Evolutionary conservation across 2,329 filamentous ascomycete species (phyloP), one percentile per base, ranked within the genome.

Genomic region (Chaetothyriales sp.): DNA sequence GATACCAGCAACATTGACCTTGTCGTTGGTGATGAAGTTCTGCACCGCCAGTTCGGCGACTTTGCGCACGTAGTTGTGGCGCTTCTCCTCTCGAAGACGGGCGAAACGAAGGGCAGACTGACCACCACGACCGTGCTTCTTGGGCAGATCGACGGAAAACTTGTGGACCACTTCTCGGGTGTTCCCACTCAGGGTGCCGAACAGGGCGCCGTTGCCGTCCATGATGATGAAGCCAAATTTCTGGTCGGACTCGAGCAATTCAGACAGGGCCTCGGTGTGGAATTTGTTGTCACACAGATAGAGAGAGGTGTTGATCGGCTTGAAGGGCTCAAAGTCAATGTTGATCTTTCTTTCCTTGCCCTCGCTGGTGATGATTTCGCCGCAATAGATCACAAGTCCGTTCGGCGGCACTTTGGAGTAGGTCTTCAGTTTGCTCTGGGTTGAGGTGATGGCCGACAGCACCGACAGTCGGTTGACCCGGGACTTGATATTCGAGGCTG

Each of bases 201-300:
- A 98, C 26, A 98, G 81, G 44, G 92, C 86, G 62, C 92, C 93
- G 71, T 98, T 98, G 73, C 92, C 92, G 67, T 98, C 92, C 92
- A 98, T 98, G 73, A 98, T 83, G 69, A 98, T 98, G 74, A 98
- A 98, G 50, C 92, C 92, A 62, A 98, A 98, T 72, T 94, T 95
- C 72, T 96, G 92, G 68, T 98, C 92, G 18, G 90, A 95, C 73
- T 98, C 92, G 59, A 98, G 83, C 64, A 98, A 79, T 74, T 98
- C 92, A 59, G 89, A 92, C 59, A 98, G 75, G 18, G 92, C 90
- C 71, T 98, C 92, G 52, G 92, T 98, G 68, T 98, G 92, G 72
- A 98, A 98, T 67, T 98, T 98, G 78, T 98, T 98, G 80, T 98
- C 92, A 74, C 92, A 98, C 55, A 98, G 86, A 70, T 98, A 98